phyloP scores from a whole-genome alignment of 805 yeast species.

The Scheffersomyces amazonensis region DNA sequence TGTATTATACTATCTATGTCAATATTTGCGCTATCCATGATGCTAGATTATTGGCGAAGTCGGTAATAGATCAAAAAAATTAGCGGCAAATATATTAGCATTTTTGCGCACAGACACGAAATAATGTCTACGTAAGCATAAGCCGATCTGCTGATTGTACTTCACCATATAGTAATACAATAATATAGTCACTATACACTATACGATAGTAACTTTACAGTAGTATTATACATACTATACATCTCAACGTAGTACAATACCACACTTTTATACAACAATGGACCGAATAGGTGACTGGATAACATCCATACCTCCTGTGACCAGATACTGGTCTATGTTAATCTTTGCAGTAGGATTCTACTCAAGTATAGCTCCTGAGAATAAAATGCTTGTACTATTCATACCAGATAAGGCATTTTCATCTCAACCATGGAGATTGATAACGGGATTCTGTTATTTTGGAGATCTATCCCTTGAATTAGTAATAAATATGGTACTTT shows the following conservation, averaged over 20 bases:
- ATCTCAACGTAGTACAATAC: too few species aligned
- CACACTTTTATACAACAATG: too few species aligned
- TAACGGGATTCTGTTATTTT: constrained; percentile 32
- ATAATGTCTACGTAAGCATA: too few species aligned
- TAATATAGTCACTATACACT: too few species aligned
- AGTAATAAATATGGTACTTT: constrained; percentile 16
- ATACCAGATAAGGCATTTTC: constrained; percentile 23
- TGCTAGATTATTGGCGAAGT: not conserved
- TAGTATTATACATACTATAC: too few species aligned
- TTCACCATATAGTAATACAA: too few species aligned
- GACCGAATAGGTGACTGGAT: not conserved
- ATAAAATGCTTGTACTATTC: constrained; percentile 18
- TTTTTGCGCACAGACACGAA: too few species aligned
- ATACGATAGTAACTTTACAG: too few species aligned
- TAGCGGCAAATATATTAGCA: not conserved
- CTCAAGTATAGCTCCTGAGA: constrained; percentile 17
- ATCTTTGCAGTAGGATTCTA: constrained; percentile 18
- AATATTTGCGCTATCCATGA: not conserved
- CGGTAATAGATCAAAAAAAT: not conserved
- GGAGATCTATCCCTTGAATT: constrained; percentile 22
- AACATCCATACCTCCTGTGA: constrained; percentile 15
- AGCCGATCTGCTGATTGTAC: too few species aligned
- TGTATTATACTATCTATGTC: constrained; percentile 4
- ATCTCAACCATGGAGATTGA: constrained; percentile 35
- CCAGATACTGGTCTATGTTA: constrained; percentile 24